A percentile compares a stretch with the other conserved stretches of the same genome.
Conservation (phyloP, 2,329 filamentous ascomycete genomes). For the Neofusicoccum sp. region DNA sequence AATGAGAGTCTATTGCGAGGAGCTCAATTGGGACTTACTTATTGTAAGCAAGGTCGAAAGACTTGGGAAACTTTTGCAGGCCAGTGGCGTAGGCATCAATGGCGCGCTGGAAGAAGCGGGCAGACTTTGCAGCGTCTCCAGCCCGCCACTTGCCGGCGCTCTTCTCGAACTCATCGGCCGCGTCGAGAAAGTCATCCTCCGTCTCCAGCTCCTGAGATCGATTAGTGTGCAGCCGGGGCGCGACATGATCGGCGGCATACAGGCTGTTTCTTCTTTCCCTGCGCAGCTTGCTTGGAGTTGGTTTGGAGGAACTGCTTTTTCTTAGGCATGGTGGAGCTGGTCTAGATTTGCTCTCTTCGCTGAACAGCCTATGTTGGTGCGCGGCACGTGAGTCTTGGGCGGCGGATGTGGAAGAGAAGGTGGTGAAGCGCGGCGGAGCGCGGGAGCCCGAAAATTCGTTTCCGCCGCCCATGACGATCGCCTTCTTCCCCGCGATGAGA, state of each 20-base stretch:
- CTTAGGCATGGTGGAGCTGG: neutral
- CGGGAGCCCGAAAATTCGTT: slow-evolving; percentile 12
- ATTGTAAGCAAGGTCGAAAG: slow-evolving; percentile 75
- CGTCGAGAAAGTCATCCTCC: slow-evolving; percentile 69
- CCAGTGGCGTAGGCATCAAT: slow-evolving; percentile 68
- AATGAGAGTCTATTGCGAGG: neutral
- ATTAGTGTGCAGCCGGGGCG: neutral
- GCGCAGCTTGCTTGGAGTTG: slow-evolving; percentile 2
- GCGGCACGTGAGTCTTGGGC: no score
- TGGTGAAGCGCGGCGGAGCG: neutral
- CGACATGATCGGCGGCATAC: slow-evolving; percentile 6
- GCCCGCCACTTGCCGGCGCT: slow-evolving; percentile 74
- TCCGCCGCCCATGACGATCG: slow-evolving; percentile 15
- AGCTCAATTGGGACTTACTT: slow-evolving; percentile 53
- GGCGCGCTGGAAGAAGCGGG: slow-evolving; percentile 64
- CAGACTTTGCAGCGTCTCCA: slow-evolving; percentile 68
- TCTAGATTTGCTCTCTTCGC: neutral
- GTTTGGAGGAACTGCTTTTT: slow-evolving; percentile 19
- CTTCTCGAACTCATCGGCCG: slow-evolving; percentile 70
- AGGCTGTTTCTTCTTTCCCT: slow-evolving; percentile 18
- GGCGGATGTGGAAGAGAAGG: neutral
- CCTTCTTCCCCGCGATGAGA: neutral
- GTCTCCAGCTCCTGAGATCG: slow-evolving; percentile 55
- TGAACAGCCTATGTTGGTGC: neutral
- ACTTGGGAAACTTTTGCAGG: slow-evolving; percentile 60